Evolutionary conservation across 129 eudicot species (phyloP), one percentile per base, ranked within the genome.

Genomic region (Artemisia annua): DNA sequence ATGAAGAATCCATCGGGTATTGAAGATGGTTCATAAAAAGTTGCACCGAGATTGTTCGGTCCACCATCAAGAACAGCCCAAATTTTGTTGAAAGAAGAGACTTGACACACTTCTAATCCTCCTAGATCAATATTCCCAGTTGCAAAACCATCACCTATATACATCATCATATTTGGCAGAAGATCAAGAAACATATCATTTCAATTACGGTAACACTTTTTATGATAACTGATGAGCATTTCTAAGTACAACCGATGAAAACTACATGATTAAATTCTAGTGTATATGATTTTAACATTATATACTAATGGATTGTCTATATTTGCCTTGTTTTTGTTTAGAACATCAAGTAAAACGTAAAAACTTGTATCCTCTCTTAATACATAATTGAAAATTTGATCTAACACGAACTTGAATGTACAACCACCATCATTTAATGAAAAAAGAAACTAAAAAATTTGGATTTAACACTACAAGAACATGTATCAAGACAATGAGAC

Each of bases 51-150:
- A 75, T 87, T 73, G 48, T 87, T 76, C 0, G 88, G 89, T 16
- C 98, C 98, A 9, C 96, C 96, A 81, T 87, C 87, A 57, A 72
- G 74, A 28, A 89, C 78, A 0, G 83, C 74, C 98, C 98, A 92
- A 11, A 92, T 75, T 71, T 85, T 82, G 73, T 67, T 67, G 69
- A 92, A 85, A 4, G 77, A 66, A 52, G 91, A 78, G 3, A 85
- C 69, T 79, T 92, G 84, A 53, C 87, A 72, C 22, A 89, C 86
- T 73, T 75, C 52, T 72, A 92, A 69, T 16, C 96, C 98, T 63
- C 98, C 98, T 62, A 92, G 77, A 77, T 92, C 96, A 65, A 92
- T 83, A 1, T 75, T 78, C 49, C 95, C 95, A 66, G 78, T 81
- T 48, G 84, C 91, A 72, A 92, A 92, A 20, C 96, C 95, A 60